A percentile compares a stretch with the other conserved stretches of the same genome.
Conservation (phyloP, 164 flowering plant genomes). For the Vitis rotundifolia region DNA sequence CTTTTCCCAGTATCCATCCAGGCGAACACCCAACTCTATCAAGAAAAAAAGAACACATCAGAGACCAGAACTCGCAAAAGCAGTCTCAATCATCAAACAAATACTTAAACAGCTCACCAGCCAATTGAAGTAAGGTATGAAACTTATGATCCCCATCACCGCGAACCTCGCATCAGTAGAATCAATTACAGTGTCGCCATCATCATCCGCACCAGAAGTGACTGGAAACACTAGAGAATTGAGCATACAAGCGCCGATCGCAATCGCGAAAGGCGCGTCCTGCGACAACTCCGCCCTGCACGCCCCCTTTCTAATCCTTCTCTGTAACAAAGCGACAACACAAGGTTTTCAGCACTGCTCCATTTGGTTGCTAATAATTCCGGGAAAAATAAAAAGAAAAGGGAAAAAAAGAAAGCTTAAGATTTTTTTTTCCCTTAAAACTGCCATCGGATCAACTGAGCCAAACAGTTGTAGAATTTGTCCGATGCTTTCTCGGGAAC, state of each 20-base stretch:
- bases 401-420: too few relatives aligned
- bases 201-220: conserved; percentile 20
- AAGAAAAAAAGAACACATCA: conserved; percentile 5
- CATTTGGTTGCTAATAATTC: too few relatives aligned
- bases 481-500: neutral
- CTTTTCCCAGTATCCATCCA: conserved; percentile 78
- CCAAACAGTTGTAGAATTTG: neutral
- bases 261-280: conserved; percentile 71
- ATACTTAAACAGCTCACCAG: conserved; percentile 45
- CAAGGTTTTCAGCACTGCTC: neutral
- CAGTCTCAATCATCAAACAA: neutral
- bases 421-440: too few relatives aligned
- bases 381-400: neutral
- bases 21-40: conserved; percentile 91
- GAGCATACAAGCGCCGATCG: conserved; percentile 74
- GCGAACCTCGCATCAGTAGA: conserved; percentile 69
- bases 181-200: conserved; percentile 37
- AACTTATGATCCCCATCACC: conserved; percentile 83
- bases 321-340: conserved; percentile 13
- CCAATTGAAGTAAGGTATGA: conserved; percentile 96
- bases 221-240: conserved; percentile 63
- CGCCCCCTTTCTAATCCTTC: conserved; percentile 27
- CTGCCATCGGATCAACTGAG: too few relatives aligned
- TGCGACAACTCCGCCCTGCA: conserved; percentile 67
- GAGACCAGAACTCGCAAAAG: neutral